phyloP scores from a whole-genome alignment of 164 flowering plant species.

The Vitis cinerea region DNA sequence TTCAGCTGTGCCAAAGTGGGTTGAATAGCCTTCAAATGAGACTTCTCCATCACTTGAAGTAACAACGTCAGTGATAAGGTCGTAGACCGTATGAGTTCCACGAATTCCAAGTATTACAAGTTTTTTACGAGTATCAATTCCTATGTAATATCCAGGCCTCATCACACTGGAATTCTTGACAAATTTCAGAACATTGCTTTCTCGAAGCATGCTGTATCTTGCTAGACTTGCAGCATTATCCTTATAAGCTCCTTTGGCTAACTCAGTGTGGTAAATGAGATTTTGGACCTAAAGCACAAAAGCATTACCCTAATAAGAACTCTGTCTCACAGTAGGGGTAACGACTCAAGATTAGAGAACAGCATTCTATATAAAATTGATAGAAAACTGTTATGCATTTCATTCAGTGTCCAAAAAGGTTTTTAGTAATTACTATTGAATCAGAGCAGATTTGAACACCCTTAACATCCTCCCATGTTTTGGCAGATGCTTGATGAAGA shows the following conservation, averaged over 20 bases:
- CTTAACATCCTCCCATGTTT: constrained; percentile 61
- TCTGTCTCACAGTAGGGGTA: background rate
- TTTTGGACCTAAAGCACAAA: constrained; percentile 64
- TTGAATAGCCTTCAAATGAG: constrained; percentile 81
- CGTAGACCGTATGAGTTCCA: constrained; percentile 89
- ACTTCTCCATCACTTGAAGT: constrained; percentile 73
- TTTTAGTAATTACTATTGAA: constrained; percentile 30
- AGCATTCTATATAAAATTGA: background rate
- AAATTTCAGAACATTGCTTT: constrained; percentile 70
- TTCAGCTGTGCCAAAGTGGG: constrained; percentile 94
- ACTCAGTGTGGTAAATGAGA: constrained; percentile 79
- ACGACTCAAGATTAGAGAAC: background rate
- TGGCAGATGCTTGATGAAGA: constrained; percentile 78
- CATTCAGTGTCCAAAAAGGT: background rate
- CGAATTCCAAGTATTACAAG: constrained; percentile 88
- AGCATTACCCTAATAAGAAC: constrained; percentile 4
- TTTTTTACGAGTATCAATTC: constrained; percentile 67
- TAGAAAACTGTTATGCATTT: no score
- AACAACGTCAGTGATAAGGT: constrained; percentile 81
- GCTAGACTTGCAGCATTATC: constrained; percentile 61
- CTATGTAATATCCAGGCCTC: constrained; percentile 97
- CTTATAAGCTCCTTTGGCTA: constrained; percentile 81
- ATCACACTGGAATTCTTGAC: constrained; percentile 68
- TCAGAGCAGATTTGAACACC: constrained; percentile 74
- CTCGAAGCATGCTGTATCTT: constrained; percentile 79